Evolutionary conservation across 2,329 filamentous ascomycete species (phyloP).

Genomic region (Aspergillus fumigatus): DNA sequence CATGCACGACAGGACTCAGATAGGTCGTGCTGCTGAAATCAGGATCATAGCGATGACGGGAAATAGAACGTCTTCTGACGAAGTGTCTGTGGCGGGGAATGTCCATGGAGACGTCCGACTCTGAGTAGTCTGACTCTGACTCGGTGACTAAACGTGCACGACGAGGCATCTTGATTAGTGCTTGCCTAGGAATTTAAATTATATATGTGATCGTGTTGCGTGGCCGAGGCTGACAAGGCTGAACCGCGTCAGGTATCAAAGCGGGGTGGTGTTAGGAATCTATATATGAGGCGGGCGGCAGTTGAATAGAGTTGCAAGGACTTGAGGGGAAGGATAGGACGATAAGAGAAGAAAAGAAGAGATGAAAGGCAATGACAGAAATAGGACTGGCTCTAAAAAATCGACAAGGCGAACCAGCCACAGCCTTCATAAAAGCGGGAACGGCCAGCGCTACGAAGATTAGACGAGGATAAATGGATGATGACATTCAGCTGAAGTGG

Average conservation of each 20-base stretch:
- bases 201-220: background rate
- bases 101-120: constrained; percentile 33
- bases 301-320: background rate
- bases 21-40: constrained; percentile 20
- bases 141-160: constrained; percentile 15
- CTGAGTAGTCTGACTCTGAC: constrained; percentile 30
- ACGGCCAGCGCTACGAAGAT: constrained; percentile 1
- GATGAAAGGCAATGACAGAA: constrained; percentile 4
- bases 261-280: background rate
- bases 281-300: constrained; percentile 11
- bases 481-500: constrained; percentile 18
- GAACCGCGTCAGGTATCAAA: background rate
- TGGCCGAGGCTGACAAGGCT: background rate
- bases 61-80: constrained; percentile 28
- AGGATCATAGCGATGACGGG: constrained; percentile 25
- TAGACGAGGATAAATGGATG: background rate
- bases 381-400: background rate
- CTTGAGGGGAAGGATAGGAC: background rate
- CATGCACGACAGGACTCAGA: constrained; percentile 22
- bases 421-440: constrained; percentile 10
- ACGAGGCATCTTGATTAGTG: constrained; percentile 12
- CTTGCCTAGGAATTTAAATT: background rate
- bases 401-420: background rate
- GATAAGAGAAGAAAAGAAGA: background rate
- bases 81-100: constrained; percentile 16